These are phyloP conservation scores for Toxoplasma gondii DNA, from an alignment of 169 alveolate genomes.

Conservation along the genomic window DNA sequence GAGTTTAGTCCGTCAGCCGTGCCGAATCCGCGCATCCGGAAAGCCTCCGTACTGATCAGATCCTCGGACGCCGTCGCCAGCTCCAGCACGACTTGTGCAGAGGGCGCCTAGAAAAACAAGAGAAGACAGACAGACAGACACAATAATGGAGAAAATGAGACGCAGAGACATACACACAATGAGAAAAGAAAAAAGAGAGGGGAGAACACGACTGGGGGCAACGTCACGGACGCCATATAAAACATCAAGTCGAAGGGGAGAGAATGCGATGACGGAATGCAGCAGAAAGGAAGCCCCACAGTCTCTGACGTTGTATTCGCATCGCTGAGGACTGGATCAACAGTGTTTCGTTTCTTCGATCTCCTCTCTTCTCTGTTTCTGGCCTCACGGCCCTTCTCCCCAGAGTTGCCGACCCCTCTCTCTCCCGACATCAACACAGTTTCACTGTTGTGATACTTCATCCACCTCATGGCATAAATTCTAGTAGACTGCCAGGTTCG, in stretches of 20 bases:
- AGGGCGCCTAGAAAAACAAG: neutral
- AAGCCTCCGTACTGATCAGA: constrained; percentile 39
- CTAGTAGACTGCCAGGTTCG: too few species aligned
- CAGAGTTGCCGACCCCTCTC: too few species aligned
- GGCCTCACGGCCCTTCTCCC: too few species aligned
- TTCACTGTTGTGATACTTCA: too few species aligned
- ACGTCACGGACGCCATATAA: neutral
- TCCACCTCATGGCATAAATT: too few species aligned
- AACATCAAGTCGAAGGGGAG: neutral
- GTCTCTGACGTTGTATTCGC: too few species aligned
- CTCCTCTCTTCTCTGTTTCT: too few species aligned
- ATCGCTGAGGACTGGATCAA: too few species aligned
- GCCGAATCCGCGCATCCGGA: constrained; percentile 51
- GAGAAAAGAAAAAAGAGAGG: neutral
- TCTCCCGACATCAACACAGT: too few species aligned
- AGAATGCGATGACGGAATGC: neutral
- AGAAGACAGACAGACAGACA: neutral
- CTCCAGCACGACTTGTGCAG: neutral
- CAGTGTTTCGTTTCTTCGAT: too few species aligned
- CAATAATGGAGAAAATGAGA: neutral
- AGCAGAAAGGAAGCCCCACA: too few species aligned
- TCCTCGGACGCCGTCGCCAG: constrained; percentile 18
- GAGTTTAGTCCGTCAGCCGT: constrained; percentile 52
- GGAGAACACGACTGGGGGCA: neutral
- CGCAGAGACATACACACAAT: neutral